Evolutionary conservation across 768 basidiomycete species (phyloP), one percentile per base, ranked within the genome.

Genomic region (Exsudoporus frostii): DNA sequence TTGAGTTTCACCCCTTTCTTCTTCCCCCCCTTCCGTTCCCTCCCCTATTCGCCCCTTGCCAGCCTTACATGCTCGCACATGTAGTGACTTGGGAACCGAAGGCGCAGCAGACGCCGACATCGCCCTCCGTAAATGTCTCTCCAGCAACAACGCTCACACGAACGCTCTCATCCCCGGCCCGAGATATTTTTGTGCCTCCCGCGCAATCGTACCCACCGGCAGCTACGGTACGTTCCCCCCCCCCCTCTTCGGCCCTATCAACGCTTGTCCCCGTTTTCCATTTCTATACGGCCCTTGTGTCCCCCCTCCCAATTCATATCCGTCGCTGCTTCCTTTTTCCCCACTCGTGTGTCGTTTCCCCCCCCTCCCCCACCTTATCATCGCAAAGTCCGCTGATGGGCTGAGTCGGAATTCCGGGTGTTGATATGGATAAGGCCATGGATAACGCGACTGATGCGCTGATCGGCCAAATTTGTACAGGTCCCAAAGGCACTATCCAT

Each of bases 1-100:
- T n/a, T n/a, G n/a, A n/a, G n/a, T n/a, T n/a, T 25, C 32, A 33
- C 32, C 32, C 14, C 32, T 33, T 14, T 15, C 4, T 33, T 14
- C 5, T 33, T 3, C 7, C 5, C 15, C 33, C 33, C 14, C 33
- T 5, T 14, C 14, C 14, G 7, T 5, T 5, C 4, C n/a, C 1
- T 3, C 17, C 29, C 13, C 17, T n/a, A n/a, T 11, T 45, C 9
- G 25, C n/a, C 42, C 42, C n/a, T n/a, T 10, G 4, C 22, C 14
- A 1, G 9, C n/a, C 17, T 30, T 27, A 44, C 24, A 19, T n/a
- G 24, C 25, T 14, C 4, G 25, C 1, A 1, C 19, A 20, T 27
- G 22, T 9, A 84, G 83, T 30, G 84, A 86, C 59, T 71, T 86
- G 6, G 84, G 85, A n/a, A 85, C 84, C 1, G 84, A 86, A 63